phyloP scores from a whole-genome alignment of 2,329 filamentous ascomycete genomes.

The Colletotrichum agaves region DNA sequence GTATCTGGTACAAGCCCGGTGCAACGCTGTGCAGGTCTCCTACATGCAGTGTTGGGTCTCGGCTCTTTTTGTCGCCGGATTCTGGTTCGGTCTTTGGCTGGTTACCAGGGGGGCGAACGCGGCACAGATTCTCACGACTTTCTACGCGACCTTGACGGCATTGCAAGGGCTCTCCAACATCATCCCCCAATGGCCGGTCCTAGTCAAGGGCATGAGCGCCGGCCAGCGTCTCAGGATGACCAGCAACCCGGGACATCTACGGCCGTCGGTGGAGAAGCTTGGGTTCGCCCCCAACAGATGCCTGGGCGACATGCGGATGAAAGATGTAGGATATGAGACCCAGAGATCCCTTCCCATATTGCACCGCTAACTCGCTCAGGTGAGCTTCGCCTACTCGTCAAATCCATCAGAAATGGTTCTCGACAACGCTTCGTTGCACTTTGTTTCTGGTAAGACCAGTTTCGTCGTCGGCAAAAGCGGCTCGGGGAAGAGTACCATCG shows the following conservation, averaged over 20 bases:
- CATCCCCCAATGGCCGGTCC: slow-evolving; percentile 78
- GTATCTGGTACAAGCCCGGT: slow-evolving; percentile 75
- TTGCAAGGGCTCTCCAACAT: slow-evolving; percentile 80
- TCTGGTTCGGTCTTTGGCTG: slow-evolving; percentile 85
- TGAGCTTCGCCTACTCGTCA: slow-evolving; percentile 84
- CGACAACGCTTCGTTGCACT: slow-evolving; percentile 71
- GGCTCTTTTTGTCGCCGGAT: slow-evolving; percentile 85
- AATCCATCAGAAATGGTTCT: slow-evolving; percentile 71
- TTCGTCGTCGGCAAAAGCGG: slow-evolving; percentile 90
- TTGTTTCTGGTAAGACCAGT: slow-evolving; percentile 76
- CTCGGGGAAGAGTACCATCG: slow-evolving; percentile 91
- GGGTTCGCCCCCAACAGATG: slow-evolving; percentile 51
- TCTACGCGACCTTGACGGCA: slow-evolving; percentile 83
- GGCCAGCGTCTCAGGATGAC: slow-evolving; percentile 64
- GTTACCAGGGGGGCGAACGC: slow-evolving; percentile 70
- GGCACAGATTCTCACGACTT: slow-evolving; percentile 81
- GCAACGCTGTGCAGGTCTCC: slow-evolving; percentile 77
- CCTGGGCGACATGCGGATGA: slow-evolving; percentile 75
- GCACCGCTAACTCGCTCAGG: slow-evolving; percentile 54
- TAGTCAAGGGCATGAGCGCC: slow-evolving; percentile 84
- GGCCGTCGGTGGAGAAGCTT: slow-evolving; percentile 39
- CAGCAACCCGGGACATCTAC: slow-evolving; percentile 40
- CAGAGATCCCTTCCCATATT: not conserved
- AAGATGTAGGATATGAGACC: slow-evolving; percentile 62
- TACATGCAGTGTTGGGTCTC: slow-evolving; percentile 80